Conservation (phyloP, 2,329 filamentous ascomycete genomes). For the Podosphaera aphanis region DNA sequence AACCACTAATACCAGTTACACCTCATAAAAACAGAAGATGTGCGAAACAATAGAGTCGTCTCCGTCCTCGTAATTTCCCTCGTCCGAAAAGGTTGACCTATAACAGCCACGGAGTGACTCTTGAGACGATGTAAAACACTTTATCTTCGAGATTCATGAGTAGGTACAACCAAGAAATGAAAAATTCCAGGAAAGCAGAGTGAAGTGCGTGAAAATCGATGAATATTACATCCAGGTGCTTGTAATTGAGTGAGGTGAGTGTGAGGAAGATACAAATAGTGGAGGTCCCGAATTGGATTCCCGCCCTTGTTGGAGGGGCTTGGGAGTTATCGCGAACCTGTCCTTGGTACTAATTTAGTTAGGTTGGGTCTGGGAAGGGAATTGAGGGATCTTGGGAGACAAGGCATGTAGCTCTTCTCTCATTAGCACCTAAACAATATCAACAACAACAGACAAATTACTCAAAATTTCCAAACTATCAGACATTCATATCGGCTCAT, state of each 20-base stretch:
- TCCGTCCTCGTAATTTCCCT: background rate
- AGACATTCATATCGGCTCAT: too few relatives aligned
- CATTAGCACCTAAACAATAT: background rate
- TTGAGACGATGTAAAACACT: background rate
- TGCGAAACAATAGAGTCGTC: background rate
- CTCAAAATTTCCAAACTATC: background rate
- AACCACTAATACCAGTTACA: background rate
- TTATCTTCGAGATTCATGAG: background rate
- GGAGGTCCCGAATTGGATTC: background rate
- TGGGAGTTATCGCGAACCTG: background rate
- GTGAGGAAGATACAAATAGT: background rate
- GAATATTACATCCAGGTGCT: background rate
- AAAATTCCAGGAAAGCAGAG: background rate
- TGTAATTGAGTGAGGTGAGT: background rate
- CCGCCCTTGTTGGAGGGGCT: background rate
- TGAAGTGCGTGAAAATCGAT: background rate
- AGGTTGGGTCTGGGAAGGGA: background rate
- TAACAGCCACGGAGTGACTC: background rate
- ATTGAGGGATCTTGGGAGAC: background rate
- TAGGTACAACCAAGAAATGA: background rate
- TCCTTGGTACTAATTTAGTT: background rate
- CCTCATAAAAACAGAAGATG: background rate
- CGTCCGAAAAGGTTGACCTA: background rate
- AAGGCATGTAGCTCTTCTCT: background rate
- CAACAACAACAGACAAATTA: background rate